Conservation (phyloP, 345 rosid species). For the Iberis pinnata region DNA sequence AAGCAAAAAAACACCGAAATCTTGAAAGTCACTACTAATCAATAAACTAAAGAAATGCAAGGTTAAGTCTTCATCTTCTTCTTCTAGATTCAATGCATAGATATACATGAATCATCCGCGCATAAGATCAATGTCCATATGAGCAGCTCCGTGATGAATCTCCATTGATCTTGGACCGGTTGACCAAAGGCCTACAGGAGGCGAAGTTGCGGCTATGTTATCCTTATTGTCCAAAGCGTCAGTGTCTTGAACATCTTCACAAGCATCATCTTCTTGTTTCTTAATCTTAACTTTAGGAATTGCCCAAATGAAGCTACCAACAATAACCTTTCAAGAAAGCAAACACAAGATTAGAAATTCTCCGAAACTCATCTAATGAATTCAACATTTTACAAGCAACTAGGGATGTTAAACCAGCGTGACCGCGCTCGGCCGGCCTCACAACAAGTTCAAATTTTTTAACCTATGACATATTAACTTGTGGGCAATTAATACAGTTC, state of each 20-base stretch:
- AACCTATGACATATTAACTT: too few species aligned
- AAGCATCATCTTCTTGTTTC: conserved; percentile 37
- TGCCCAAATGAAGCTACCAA: conserved; percentile 88
- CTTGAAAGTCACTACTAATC: conserved; percentile 14
- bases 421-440: too few species aligned
- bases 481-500: too few species aligned
- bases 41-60: conserved; percentile 12
- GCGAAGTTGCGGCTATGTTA: conserved; percentile 33
- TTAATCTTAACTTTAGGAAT: conserved; percentile 57
- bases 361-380: neutral
- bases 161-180: conserved; percentile 58
- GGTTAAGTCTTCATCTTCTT: conserved; percentile 9
- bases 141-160: conserved; percentile 56
- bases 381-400: too few species aligned
- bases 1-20: conserved; percentile 9
- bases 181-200: conserved; percentile 58
- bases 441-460: too few species aligned
- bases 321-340: conserved; percentile 47
- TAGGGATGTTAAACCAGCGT: too few species aligned
- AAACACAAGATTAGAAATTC: neutral
- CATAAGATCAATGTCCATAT: conserved; percentile 86
- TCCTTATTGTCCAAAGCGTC: conserved; percentile 26
- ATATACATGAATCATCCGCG: conserved; percentile 48
- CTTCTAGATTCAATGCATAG: conserved; percentile 19
- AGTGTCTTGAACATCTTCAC: conserved; percentile 40